Percentiles rank a stretch among this genome's conserved stretches.
phyloP scores from a whole-genome alignment of 2,329 filamentous ascomycete species.

The Fusarium illudens region DNA sequence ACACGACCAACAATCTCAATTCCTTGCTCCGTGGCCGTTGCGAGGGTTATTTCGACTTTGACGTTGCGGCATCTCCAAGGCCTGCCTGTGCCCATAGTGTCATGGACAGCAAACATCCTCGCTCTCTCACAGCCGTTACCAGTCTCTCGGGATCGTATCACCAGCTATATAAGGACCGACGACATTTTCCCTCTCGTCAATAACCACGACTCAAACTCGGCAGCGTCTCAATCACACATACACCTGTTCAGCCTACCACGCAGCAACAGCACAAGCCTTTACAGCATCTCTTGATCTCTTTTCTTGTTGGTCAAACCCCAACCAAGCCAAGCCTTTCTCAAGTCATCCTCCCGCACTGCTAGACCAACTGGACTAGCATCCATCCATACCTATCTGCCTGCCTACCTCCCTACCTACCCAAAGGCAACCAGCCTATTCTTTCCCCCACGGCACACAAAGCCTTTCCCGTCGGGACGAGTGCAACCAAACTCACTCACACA shows the following conservation, averaged over 20 bases:
- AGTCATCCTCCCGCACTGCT: conserved; percentile 5
- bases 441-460: conserved; percentile 29
- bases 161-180: conserved; percentile 42
- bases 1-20: conserved; percentile 39
- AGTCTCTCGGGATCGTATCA: conserved; percentile 39
- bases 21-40: conserved; percentile 34
- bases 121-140: conserved; percentile 34
- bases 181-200: conserved; percentile 23
- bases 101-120: conserved; percentile 43
- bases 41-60: conserved; percentile 43
- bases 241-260: background rate
- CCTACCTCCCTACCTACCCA: background rate
- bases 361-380: conserved; percentile 9
- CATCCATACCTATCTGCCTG: background rate
- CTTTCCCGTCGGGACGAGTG: conserved; percentile 35
- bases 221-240: conserved; percentile 15
- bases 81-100: conserved; percentile 38
- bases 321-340: background rate
- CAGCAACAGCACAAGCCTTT: background rate
- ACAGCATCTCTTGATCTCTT: background rate
- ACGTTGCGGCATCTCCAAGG: conserved; percentile 37
- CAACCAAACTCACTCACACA: conserved; percentile 34
- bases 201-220: conserved; percentile 31
- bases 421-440: conserved; percentile 31
- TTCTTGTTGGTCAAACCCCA: conserved; percentile 1